phyloP scores from a whole-genome alignment of 345 rosid species.

The Lepidium aucheri region DNA sequence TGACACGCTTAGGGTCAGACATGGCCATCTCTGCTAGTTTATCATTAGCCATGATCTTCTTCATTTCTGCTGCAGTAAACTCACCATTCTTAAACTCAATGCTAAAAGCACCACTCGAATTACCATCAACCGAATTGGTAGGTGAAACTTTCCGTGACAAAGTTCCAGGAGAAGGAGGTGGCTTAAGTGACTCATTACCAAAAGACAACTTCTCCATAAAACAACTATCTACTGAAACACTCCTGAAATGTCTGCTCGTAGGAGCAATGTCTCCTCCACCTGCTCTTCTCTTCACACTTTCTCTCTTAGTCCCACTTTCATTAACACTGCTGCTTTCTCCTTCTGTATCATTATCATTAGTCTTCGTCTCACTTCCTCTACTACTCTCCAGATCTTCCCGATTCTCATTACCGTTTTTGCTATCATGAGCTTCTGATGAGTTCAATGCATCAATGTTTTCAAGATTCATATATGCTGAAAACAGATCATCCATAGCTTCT shows the following conservation, averaged over 20 bases:
- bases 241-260: slow-evolving; percentile 66
- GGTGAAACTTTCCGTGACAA: slow-evolving; percentile 66
- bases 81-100: slow-evolving; percentile 89
- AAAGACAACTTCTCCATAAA: slow-evolving; percentile 76
- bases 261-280: slow-evolving; percentile 64
- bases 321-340: slow-evolving; percentile 85
- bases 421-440: slow-evolving; percentile 75
- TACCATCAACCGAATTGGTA: slow-evolving; percentile 55
- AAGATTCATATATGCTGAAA: slow-evolving; percentile 93
- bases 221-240: slow-evolving; percentile 86
- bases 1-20: slow-evolving; percentile 82
- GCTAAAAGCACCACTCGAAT: slow-evolving; percentile 49
- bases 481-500: slow-evolving; percentile 79
- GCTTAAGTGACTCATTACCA: slow-evolving; percentile 64
- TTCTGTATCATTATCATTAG: slow-evolving; percentile 86
- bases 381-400: slow-evolving; percentile 87
- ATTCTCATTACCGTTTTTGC: slow-evolving; percentile 52
- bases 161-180: slow-evolving; percentile 73
- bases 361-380: slow-evolving; percentile 83
- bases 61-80: slow-evolving; percentile 71
- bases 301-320: slow-evolving; percentile 66
- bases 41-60: slow-evolving; percentile 94
- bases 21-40: slow-evolving; percentile 90
- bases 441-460: slow-evolving; percentile 75
- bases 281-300: slow-evolving; percentile 64